phyloP scores from a whole-genome alignment of 2,329 filamentous ascomycete genomes.

The Westerdykella ornata region DNA sequence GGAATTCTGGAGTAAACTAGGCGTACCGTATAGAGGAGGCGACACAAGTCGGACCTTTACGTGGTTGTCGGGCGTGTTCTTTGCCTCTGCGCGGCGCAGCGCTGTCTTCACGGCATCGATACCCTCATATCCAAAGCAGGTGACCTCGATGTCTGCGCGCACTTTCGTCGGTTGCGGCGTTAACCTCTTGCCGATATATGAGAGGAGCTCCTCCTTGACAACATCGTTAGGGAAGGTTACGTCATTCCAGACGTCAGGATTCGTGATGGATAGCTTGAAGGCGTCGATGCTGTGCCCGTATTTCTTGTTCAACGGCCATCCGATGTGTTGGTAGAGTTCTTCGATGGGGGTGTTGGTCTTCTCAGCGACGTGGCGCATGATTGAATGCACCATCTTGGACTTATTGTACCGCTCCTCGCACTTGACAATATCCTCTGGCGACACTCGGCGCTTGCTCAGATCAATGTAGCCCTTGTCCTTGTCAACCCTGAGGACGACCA shows the following conservation, averaged over 20 bases:
- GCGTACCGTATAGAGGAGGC: slow-evolving; percentile 69
- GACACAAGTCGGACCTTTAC: slow-evolving; percentile 99
- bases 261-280: slow-evolving; percentile 98
- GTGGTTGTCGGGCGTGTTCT: slow-evolving; percentile 85
- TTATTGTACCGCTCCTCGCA: slow-evolving; percentile 99
- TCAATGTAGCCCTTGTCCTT: slow-evolving; percentile 99
- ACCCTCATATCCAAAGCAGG: slow-evolving; percentile 73
- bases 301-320: slow-evolving; percentile 96
- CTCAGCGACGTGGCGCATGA: slow-evolving; percentile 97
- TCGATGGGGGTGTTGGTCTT: slow-evolving; percentile 95
- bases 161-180: slow-evolving; percentile 99
- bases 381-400: slow-evolving; percentile 98
- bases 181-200: slow-evolving; percentile 93
- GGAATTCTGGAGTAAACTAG: too few species aligned
- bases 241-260: slow-evolving; percentile 93
- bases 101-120: slow-evolving; percentile 97
- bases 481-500: slow-evolving; percentile 96
- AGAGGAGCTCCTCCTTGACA: slow-evolving; percentile 82
- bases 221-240: slow-evolving; percentile 80
- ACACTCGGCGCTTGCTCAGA: slow-evolving; percentile 96
- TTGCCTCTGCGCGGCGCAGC: slow-evolving; percentile 81
- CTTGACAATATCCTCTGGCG: slow-evolving; percentile 93
- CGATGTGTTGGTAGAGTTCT: slow-evolving; percentile 86
- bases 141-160: slow-evolving; percentile 80
- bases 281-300: slow-evolving; percentile 95